These are phyloP conservation scores for Boletus insuetus DNA, from an alignment of 768 basidiomycete genomes.

Conservation along the genomic window DNA sequence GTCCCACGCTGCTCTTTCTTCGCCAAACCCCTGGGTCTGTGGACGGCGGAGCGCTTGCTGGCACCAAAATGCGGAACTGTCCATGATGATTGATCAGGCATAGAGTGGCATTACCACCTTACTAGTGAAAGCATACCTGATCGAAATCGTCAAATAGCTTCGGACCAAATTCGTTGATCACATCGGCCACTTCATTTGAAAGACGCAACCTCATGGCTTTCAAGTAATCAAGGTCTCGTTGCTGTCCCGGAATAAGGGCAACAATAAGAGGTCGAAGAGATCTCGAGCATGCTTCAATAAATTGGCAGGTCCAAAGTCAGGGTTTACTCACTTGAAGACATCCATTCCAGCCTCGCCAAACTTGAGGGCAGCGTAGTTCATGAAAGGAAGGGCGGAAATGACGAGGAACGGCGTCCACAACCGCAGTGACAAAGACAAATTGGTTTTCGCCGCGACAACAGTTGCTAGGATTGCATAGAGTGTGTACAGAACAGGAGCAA, in stretches of 20 bases:
- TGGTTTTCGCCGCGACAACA: slow-evolving; percentile 63
- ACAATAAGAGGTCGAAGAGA: slow-evolving; percentile 88
- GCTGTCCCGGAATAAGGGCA: slow-evolving; percentile 86
- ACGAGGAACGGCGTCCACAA: slow-evolving; percentile 79
- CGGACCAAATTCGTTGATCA: slow-evolving; percentile 88
- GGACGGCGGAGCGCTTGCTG: slow-evolving; percentile 81
- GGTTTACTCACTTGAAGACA: slow-evolving; percentile 81
- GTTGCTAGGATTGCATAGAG: slow-evolving; percentile 82
- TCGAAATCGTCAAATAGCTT: slow-evolving; percentile 85
- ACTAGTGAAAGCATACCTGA: slow-evolving; percentile 45
- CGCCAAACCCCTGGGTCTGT: slow-evolving; percentile 73
- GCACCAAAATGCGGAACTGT: slow-evolving; percentile 77
- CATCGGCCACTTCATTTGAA: slow-evolving; percentile 78
- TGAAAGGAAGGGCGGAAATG: slow-evolving; percentile 71
- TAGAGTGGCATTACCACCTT: background rate
- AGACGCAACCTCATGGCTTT: slow-evolving; percentile 71
- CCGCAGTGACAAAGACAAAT: slow-evolving; percentile 58
- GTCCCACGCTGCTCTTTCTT: slow-evolving; percentile 76
- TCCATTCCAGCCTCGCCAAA: slow-evolving; percentile 99
- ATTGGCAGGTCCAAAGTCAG: background rate
- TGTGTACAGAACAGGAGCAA: slow-evolving; percentile 82
- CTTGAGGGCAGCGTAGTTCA: slow-evolving; percentile 91
- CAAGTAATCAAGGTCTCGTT: slow-evolving; percentile 71
- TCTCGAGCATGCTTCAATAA: slow-evolving; percentile 40
- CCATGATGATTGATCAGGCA: slow-evolving; percentile 2